Evolutionary conservation across 1,284 basidiomycete genomes (phyloP), one percentile per base, ranked within the genome.

Genomic region (Gymnopus androsaceus): DNA sequence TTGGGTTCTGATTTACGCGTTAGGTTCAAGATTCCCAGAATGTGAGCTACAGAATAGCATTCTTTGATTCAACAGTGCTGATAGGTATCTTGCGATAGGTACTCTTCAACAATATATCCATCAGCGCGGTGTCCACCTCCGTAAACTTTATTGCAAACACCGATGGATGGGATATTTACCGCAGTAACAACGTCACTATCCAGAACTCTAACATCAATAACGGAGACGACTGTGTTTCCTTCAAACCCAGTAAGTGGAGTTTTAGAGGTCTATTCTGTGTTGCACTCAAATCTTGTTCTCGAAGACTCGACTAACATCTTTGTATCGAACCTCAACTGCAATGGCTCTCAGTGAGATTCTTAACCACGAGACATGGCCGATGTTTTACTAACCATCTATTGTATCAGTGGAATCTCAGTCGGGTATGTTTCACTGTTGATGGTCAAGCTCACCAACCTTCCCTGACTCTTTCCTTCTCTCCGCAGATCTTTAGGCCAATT

Each of bases 161-260:
- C 51, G 83, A 86, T 60, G 84, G 84, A 7, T 85, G 83, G 83
- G 80, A 87, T 62, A 80, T 83, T 21, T 85, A 86, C 64, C 77
- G 82, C 48, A 82, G 80, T 34, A 76, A 80, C 55, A 71, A 72
- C 50, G 76, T 85, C 11, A 71, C 73, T 0, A 79, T 85, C 48
- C 66, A 50, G 36, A 75, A 85, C 59, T 81, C 80, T 1, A 69
- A 76, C 17, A 83, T 85, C 49, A 75, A 78, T 52, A 85, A 86
- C 52, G 83, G 80, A 3, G 84, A 84, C 58, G 81, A 86, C 17
- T 54, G 51, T 23, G 51, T 53, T 27, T 53, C 41, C 9, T 53
- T 88, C 75, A 87, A 87, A 67, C 81, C 85, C 3, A 88, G 86
- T 76, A 73, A 64, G n/a, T 30, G 23, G 8, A 33, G 15, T 31